Conservation (phyloP, 345 rosid species). For the Sonneratia alba region DNA sequence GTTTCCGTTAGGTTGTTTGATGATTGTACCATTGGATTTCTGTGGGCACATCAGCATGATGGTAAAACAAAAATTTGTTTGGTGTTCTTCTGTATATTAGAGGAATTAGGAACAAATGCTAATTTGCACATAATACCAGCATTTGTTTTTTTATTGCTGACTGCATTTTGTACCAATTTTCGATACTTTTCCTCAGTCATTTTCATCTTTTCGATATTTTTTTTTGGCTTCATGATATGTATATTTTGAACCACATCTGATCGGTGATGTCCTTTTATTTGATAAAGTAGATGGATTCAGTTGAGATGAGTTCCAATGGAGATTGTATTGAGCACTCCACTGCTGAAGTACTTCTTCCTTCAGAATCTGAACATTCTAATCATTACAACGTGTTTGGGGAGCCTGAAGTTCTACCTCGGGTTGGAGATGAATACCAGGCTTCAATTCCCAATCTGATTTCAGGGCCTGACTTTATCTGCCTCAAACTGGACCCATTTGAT, state of each 20-base stretch:
- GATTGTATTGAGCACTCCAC: slow-evolving; percentile 21
- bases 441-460: slow-evolving; percentile 31
- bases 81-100: background rate
- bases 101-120: background rate
- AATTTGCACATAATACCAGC: background rate
- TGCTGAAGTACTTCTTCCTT: slow-evolving; percentile 21
- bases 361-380: slow-evolving; percentile 5
- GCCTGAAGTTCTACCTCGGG: slow-evolving; percentile 39
- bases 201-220: background rate
- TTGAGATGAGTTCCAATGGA: slow-evolving; percentile 17
- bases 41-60: background rate
- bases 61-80: background rate
- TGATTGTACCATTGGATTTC: background rate
- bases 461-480: slow-evolving; percentile 11
- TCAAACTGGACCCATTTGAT: slow-evolving; percentile 9
- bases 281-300: slow-evolving; percentile 27
- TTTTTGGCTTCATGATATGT: background rate
- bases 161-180: background rate
- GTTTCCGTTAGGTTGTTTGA: background rate
- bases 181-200: background rate
- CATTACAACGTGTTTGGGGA: slow-evolving; percentile 30
- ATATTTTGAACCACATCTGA: background rate
- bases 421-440: slow-evolving; percentile 48
- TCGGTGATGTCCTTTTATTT: background rate
- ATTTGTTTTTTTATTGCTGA: background rate